phyloP scores from a whole-genome alignment of 169 alveolate species.

The Cystoisospora suis region DNA sequence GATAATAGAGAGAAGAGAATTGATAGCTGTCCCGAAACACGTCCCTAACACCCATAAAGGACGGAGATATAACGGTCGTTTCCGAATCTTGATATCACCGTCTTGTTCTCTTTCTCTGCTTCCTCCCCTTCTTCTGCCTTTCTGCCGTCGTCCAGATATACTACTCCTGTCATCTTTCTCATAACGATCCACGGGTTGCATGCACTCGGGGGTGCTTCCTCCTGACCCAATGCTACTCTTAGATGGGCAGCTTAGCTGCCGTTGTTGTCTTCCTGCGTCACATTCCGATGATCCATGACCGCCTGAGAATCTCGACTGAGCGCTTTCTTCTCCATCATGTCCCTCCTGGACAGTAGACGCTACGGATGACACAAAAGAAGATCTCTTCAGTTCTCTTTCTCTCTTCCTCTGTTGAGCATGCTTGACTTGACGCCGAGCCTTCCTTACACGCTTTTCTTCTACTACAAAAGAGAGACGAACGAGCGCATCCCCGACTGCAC shows the following conservation, averaged over 20 bases:
- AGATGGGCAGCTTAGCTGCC: no score
- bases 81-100: not conserved
- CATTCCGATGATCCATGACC: no score
- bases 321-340: no score
- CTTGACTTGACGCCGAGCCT: not conserved
- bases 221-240: no score
- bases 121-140: not conserved
- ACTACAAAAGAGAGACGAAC: constrained; percentile 24
- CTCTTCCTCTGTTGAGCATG: not conserved
- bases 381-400: not conserved
- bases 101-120: not conserved
- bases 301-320: no score
- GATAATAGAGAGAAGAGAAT: not conserved
- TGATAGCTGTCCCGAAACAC: constrained; percentile 11
- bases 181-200: no score
- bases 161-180: no score
- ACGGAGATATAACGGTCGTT: not conserved
- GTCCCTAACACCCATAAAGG: constrained; percentile 13
- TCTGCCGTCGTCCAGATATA: not conserved
- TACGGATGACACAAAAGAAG: no score
- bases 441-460: not conserved
- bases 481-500: constrained; percentile 21
- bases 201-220: no score
- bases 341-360: no score
- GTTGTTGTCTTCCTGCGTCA: no score